Evolutionary conservation across 2,329 filamentous ascomycete species (phyloP).

Genomic region (Endoconidiophora laricicola): DNA sequence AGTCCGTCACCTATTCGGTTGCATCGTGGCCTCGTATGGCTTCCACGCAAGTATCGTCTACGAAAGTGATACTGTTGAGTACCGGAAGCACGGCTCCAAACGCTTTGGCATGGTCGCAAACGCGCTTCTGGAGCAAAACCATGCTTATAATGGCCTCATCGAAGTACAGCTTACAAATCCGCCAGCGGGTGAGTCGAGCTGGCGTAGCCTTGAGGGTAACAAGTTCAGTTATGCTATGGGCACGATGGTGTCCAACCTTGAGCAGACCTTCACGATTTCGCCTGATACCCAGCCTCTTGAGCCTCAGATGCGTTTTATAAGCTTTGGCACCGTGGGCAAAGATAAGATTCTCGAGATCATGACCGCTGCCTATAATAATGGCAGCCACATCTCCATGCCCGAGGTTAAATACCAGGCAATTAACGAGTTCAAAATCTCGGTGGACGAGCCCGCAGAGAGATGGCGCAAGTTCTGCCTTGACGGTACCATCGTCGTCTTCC

Average conservation of each 20-base stretch:
- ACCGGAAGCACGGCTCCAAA: constrained; percentile 58
- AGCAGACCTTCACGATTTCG: constrained; percentile 67
- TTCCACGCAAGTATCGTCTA: constrained; percentile 79
- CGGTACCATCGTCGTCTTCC: constrained; percentile 66
- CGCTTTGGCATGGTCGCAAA: constrained; percentile 75
- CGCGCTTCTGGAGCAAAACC: constrained; percentile 45
- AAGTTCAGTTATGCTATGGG: constrained; percentile 62
- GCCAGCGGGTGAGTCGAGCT: constrained; percentile 9
- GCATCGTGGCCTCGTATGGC: constrained; percentile 80
- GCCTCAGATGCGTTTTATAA: constrained; percentile 51
- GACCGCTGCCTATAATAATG: constrained; percentile 42
- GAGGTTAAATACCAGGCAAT: constrained; percentile 60
- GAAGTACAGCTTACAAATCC: constrained; percentile 17
- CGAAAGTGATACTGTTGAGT: constrained; percentile 73
- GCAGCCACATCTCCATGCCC: constrained; percentile 35
- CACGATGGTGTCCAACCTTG: constrained; percentile 64
- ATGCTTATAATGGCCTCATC: constrained; percentile 32
- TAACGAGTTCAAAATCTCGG: constrained; percentile 47
- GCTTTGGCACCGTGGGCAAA: constrained; percentile 52
- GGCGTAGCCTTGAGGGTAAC: constrained; percentile 14
- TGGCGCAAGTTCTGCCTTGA: constrained; percentile 89
- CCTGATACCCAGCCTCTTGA: constrained; percentile 55
- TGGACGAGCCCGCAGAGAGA: constrained; percentile 47
- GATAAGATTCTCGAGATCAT: constrained; percentile 62
- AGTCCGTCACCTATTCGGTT: constrained; percentile 30